Evolutionary conservation across 345 rosid genomes (phyloP).

Genomic region (Salix brachista): DNA sequence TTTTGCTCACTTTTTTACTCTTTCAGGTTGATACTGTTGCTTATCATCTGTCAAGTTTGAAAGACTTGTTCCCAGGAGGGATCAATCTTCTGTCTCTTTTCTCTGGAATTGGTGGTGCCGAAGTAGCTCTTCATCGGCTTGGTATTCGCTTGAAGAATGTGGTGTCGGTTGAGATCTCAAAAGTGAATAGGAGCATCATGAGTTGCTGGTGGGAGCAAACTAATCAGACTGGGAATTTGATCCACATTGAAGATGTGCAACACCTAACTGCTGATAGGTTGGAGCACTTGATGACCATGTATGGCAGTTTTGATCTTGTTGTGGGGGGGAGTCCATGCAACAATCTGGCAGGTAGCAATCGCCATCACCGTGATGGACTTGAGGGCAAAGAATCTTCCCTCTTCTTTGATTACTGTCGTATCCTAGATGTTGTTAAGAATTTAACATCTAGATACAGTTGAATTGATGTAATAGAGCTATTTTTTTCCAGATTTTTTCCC

Average conservation of each 20-base stretch:
- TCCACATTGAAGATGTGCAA: constrained; percentile 52
- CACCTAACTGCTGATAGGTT: constrained; percentile 38
- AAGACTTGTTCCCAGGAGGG: constrained; percentile 56
- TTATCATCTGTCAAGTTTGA: constrained; percentile 69
- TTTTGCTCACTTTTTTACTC: neutral
- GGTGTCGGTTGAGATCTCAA: constrained; percentile 68
- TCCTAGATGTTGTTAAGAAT: constrained; percentile 53
- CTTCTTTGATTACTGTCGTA: constrained; percentile 66
- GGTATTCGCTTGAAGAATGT: constrained; percentile 63
- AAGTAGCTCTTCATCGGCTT: constrained; percentile 80
- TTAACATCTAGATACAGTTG: constrained; percentile 19
- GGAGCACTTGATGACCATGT: constrained; percentile 40
- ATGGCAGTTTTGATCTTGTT: constrained; percentile 81
- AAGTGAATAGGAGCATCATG: constrained; percentile 53
- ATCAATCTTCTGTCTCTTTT: constrained; percentile 75
- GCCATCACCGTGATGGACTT: constrained; percentile 67
- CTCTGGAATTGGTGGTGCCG: constrained; percentile 94
- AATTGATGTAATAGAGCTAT: constrained; percentile 4
- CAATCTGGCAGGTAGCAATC: constrained; percentile 82
- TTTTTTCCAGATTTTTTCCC: neutral
- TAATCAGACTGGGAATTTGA: constrained; percentile 64
- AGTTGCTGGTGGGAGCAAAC: constrained; percentile 92
- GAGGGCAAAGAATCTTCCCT: constrained; percentile 79
- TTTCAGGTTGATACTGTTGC: constrained; percentile 93
- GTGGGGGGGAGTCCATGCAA: constrained; percentile 95